phyloP scores from a whole-genome alignment of 768 basidiomycete genomes.

The Phlebiopsis gigantea region DNA sequence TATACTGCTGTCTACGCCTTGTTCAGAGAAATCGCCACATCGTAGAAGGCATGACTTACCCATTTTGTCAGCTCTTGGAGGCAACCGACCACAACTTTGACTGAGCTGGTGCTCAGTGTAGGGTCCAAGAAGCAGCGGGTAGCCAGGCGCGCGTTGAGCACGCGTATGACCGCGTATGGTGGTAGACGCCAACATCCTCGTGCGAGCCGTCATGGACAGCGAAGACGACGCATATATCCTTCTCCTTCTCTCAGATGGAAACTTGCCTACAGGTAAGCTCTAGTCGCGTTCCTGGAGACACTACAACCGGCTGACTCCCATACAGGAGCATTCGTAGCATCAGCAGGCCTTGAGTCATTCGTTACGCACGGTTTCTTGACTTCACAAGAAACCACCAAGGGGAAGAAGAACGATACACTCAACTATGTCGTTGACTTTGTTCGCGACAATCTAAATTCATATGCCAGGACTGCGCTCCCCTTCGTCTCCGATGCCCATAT shows the following conservation, averaged over 20 bases:
- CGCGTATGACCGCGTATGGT: slow-evolving; percentile 15
- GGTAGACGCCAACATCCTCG: slow-evolving; percentile 5
- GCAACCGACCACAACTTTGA: too few species aligned
- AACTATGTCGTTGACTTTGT: slow-evolving; percentile 55
- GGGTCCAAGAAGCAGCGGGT: slow-evolving; percentile 1
- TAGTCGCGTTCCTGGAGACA: too few species aligned
- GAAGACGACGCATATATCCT: slow-evolving; percentile 62
- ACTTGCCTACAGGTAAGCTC: slow-evolving; percentile 68
- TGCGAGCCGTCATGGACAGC: slow-evolving; percentile 25
- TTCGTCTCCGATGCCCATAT: slow-evolving; percentile 75
- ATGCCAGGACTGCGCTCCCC: slow-evolving; percentile 68
- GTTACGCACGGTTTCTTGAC: slow-evolving; percentile 73
- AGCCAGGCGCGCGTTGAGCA: slow-evolving; percentile 12
- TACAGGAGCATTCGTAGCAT: slow-evolving; percentile 87
- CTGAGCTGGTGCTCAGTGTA: slow-evolving; percentile 1
- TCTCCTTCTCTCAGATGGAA: slow-evolving; percentile 82
- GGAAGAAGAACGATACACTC: slow-evolving; percentile 24
- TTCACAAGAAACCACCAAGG: slow-evolving; percentile 21
- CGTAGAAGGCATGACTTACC: slow-evolving; percentile 15
- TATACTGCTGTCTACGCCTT: slow-evolving; percentile 50
- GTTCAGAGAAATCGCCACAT: neutral
- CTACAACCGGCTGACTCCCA: too few species aligned
- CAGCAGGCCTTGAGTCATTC: slow-evolving; percentile 88
- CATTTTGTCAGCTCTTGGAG: slow-evolving; percentile 13
- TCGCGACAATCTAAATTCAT: slow-evolving; percentile 67